A percentile compares a stretch with the other conserved stretches of the same genome.
Conservation (phyloP, 352 stramenopile species). For the Thalassiosira exigua region DNA sequence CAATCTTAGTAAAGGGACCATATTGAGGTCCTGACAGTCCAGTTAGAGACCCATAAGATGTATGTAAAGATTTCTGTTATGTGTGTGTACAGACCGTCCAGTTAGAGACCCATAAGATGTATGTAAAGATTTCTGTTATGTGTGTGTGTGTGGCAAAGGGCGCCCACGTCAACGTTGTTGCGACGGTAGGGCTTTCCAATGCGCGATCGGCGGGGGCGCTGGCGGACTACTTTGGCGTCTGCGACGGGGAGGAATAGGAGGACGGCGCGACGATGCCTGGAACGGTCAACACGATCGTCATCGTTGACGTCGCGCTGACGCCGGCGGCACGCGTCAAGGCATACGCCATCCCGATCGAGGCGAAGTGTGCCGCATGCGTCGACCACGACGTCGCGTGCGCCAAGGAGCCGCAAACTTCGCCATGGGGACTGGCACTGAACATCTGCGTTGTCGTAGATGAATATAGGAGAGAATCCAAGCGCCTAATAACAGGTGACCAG, state of each 20-base stretch:
- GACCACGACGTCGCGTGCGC: slow-evolving; percentile 42
- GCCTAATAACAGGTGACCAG: too few relatives aligned
- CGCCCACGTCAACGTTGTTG: slow-evolving; percentile 53
- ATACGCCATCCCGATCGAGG: slow-evolving; percentile 60
- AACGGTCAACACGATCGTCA: slow-evolving; percentile 64
- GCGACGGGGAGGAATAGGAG: background rate
- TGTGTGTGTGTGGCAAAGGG: too few relatives aligned
- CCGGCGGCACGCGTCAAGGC: slow-evolving; percentile 45
- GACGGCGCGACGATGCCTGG: slow-evolving; percentile 18
- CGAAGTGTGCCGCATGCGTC: slow-evolving; percentile 44
- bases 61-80: too few relatives aligned
- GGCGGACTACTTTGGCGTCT: slow-evolving; percentile 53
- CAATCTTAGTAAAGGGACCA: too few relatives aligned
- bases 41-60: too few relatives aligned
- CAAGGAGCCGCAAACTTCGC: slow-evolving; percentile 31
- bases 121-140: too few relatives aligned
- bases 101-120: too few relatives aligned
- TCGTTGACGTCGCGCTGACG: slow-evolving; percentile 42
- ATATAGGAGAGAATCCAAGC: slow-evolving; percentile 31
- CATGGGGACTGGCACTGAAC: slow-evolving; percentile 59
- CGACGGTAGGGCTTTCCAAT: slow-evolving; percentile 63
- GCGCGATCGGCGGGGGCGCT: slow-evolving; percentile 37
- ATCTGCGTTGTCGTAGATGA: slow-evolving; percentile 27
- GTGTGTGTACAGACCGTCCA: too few relatives aligned
- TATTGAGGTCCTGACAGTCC: too few relatives aligned